phyloP scores from a whole-genome alignment of 352 stramenopile species.

The Phytophthora ramorum region DNA sequence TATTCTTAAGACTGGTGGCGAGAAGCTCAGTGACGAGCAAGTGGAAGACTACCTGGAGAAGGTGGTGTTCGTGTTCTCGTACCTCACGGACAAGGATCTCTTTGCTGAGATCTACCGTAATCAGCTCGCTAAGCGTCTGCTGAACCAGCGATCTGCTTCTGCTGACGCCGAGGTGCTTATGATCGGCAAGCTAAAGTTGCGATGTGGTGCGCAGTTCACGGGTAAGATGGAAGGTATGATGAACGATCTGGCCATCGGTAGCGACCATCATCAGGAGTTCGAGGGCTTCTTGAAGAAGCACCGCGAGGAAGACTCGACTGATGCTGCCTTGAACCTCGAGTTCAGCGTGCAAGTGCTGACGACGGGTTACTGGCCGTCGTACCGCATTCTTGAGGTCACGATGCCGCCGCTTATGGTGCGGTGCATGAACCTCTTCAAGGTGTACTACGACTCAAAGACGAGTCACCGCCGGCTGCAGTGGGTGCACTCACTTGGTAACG shows the following conservation, averaged over 20 bases:
- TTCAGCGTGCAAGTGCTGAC: slow-evolving; percentile 98
- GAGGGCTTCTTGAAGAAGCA: slow-evolving; percentile 92
- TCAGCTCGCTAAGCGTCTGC: slow-evolving; percentile 97
- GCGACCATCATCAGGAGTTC: slow-evolving; percentile 97
- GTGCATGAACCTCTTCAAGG: slow-evolving; percentile 98
- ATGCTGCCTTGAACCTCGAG: slow-evolving; percentile 81
- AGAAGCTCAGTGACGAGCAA: slow-evolving; percentile 97
- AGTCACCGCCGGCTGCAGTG: slow-evolving; percentile 97
- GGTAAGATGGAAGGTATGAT: slow-evolving; percentile 99
- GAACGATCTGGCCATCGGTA: slow-evolving; percentile 97
- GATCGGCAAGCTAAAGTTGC: slow-evolving; percentile 99
- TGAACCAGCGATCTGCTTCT: slow-evolving; percentile 98
- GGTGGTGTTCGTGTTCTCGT: slow-evolving; percentile 99
- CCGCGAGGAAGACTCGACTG: slow-evolving; percentile 60
- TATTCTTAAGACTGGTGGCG: slow-evolving; percentile 98
- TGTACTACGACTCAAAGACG: slow-evolving; percentile 94
- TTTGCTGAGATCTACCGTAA: slow-evolving; percentile 99
- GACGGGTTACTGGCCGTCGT: slow-evolving; percentile 99
- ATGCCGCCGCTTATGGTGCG: slow-evolving; percentile 94
- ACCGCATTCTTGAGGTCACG: slow-evolving; percentile 96
- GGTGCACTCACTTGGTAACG: slow-evolving; percentile 97
- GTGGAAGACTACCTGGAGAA: slow-evolving; percentile 98
- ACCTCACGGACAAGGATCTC: slow-evolving; percentile 99
- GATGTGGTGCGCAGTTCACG: slow-evolving; percentile 99
- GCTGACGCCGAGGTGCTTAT: slow-evolving; percentile 98